These are phyloP conservation scores for Saturnispora diversa DNA, from an alignment of 805 yeast species.

Conservation along the genomic window DNA sequence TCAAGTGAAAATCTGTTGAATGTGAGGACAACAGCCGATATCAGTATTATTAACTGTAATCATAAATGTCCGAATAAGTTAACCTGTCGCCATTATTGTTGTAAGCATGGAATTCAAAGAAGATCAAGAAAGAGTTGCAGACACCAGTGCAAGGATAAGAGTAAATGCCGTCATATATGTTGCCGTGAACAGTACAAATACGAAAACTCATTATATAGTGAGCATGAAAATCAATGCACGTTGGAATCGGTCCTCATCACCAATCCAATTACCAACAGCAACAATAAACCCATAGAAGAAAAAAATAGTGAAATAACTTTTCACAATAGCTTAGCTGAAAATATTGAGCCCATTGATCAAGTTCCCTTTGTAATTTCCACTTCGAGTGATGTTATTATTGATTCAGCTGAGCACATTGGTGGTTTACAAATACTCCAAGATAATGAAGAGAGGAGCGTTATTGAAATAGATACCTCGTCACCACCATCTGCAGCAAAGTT, in stretches of 20 bases:
- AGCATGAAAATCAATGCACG: background rate
- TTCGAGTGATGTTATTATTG: background rate
- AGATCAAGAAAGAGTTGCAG: slow-evolving; percentile 24
- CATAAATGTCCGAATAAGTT: slow-evolving; percentile 36
- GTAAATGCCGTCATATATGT: slow-evolving; percentile 33
- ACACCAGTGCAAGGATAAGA: slow-evolving; percentile 36
- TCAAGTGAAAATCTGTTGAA: background rate
- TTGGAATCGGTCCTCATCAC: background rate
- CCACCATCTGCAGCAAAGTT: background rate
- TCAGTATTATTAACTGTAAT: slow-evolving; percentile 27
- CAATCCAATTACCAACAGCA: background rate
- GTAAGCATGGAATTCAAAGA: slow-evolving; percentile 33
- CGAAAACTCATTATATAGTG: background rate
- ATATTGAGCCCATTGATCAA: background rate
- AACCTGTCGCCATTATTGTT: slow-evolving; percentile 40
- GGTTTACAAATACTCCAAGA: background rate
- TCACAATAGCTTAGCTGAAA: too few species aligned
- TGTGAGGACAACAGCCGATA: background rate
- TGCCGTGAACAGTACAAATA: slow-evolving; percentile 17
- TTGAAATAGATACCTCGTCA: too few species aligned
- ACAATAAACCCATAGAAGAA: background rate
- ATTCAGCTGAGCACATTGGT: background rate
- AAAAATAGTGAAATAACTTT: background rate
- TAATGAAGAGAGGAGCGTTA: background rate
- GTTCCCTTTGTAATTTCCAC: background rate